phyloP scores from a whole-genome alignment of 2,329 filamentous ascomycete species.

The Sclerotinia trifoliorum region DNA sequence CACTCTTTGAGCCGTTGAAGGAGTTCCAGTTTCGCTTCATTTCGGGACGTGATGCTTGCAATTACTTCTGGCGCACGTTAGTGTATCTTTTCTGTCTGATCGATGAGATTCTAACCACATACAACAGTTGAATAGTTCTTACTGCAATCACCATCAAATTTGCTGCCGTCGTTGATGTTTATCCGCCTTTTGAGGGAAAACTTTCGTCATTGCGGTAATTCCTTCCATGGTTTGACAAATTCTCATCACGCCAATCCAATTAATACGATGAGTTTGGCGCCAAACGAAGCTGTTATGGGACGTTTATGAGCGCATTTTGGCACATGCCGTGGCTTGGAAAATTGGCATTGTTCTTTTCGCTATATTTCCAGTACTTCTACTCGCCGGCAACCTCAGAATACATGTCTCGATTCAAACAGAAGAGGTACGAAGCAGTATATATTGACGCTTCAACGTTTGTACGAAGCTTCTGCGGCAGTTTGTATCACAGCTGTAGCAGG shows the following conservation, averaged over 20 bases:
- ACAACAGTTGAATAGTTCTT: slow-evolving; percentile 44
- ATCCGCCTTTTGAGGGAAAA: slow-evolving; percentile 48
- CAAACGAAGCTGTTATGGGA: slow-evolving; percentile 50
- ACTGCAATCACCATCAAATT: slow-evolving; percentile 64
- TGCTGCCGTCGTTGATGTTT: slow-evolving; percentile 60
- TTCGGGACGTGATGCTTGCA: slow-evolving; percentile 37
- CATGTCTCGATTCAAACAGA: slow-evolving; percentile 61
- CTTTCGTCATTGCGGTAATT: slow-evolving; percentile 51
- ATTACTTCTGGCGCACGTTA: too few species aligned
- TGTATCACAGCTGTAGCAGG: slow-evolving; percentile 59
- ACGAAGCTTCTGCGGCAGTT: slow-evolving; percentile 65
- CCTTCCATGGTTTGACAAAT: slow-evolving; percentile 52
- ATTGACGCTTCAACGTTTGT: slow-evolving; percentile 62
- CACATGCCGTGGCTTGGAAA: slow-evolving; percentile 54
- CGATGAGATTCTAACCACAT: neutral
- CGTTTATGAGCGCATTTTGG: slow-evolving; percentile 63
- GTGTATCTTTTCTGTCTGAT: neutral
- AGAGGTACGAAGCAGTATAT: slow-evolving; percentile 63
- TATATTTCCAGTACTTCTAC: slow-evolving; percentile 65
- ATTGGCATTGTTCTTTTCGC: slow-evolving; percentile 72
- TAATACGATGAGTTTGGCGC: slow-evolving; percentile 46
- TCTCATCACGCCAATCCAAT: slow-evolving; percentile 49
- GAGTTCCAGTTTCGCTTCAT: slow-evolving; percentile 40
- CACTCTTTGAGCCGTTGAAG: slow-evolving; percentile 47
- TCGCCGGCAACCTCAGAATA: slow-evolving; percentile 68